These are phyloP conservation scores for Aurinia saxatilis DNA, from an alignment of 345 rosid species.

Conservation along the genomic window DNA sequence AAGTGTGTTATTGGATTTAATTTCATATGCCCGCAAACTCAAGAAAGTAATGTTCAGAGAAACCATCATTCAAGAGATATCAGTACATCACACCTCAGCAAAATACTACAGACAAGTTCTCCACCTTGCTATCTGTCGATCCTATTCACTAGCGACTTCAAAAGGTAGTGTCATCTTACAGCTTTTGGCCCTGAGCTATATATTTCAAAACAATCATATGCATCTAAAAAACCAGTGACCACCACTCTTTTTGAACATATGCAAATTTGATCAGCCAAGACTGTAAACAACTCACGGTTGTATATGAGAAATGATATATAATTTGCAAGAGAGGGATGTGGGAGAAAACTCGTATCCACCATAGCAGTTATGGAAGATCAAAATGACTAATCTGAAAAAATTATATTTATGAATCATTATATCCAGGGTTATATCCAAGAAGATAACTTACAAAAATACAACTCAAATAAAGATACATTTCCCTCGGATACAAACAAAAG, in stretches of 20 bases:
- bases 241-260: not conserved
- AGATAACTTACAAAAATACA: slow-evolving; percentile 11
- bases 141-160: not conserved
- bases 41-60: not conserved
- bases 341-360: not conserved
- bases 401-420: slow-evolving; percentile 7
- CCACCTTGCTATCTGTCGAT: slow-evolving; percentile 40
- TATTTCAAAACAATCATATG: not conserved
- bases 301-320: not conserved
- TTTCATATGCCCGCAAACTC: too few relatives aligned
- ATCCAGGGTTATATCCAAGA: slow-evolving; percentile 4
- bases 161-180: not conserved
- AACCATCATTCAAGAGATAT: slow-evolving; percentile 36
- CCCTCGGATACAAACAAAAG: slow-evolving; percentile 14
- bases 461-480: slow-evolving; percentile 7
- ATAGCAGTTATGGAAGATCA: not conserved
- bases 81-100: slow-evolving; percentile 21
- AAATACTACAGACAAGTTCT: slow-evolving; percentile 31
- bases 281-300: not conserved
- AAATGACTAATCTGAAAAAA: not conserved
- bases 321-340: not conserved
- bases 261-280: not conserved
- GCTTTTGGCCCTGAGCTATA: not conserved
- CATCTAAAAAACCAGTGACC: not conserved
- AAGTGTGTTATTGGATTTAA: too few relatives aligned